These are phyloP conservation scores for Suillus fuscotomentosus DNA, from an alignment of 768 basidiomycete species.

Conservation along the genomic window DNA sequence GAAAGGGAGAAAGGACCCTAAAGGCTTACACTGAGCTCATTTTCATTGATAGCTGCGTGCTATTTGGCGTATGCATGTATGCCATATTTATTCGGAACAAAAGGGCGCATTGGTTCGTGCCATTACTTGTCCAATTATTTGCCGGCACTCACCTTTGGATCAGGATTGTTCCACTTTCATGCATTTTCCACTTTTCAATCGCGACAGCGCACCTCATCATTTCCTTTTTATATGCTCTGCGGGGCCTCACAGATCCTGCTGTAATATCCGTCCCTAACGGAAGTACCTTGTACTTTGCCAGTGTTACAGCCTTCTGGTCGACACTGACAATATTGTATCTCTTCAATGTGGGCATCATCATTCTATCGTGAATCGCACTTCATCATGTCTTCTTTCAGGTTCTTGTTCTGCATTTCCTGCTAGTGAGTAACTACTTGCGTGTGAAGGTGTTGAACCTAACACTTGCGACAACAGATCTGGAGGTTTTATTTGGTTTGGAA, in stretches of 20 bases:
- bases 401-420: constrained; percentile 2
- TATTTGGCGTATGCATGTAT: constrained; percentile 7
- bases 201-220: neutral
- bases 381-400: neutral
- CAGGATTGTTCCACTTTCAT: constrained; percentile 1
- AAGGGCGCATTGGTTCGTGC: constrained; percentile 3
- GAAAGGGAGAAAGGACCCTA: neutral
- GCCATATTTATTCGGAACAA: neutral
- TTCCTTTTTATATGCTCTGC: neutral
- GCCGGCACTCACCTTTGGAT: neutral
- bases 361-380: neutral
- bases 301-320: neutral
- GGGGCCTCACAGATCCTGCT: neutral
- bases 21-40: neutral
- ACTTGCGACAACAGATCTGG: constrained; percentile 3
- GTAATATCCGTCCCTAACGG: neutral
- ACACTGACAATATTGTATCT: neutral
- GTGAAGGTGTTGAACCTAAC: neutral
- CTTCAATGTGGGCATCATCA: neutral
- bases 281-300: neutral
- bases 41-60: constrained; percentile 1
- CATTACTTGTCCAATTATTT: neutral
- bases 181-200: neutral
- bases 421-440: neutral
- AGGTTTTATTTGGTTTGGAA: constrained; percentile 6